Evolutionary conservation across 2,329 filamentous ascomycete species (phyloP), one percentile per base, ranked within the genome.

Genomic region (Neofusicoccum sp.): DNA sequence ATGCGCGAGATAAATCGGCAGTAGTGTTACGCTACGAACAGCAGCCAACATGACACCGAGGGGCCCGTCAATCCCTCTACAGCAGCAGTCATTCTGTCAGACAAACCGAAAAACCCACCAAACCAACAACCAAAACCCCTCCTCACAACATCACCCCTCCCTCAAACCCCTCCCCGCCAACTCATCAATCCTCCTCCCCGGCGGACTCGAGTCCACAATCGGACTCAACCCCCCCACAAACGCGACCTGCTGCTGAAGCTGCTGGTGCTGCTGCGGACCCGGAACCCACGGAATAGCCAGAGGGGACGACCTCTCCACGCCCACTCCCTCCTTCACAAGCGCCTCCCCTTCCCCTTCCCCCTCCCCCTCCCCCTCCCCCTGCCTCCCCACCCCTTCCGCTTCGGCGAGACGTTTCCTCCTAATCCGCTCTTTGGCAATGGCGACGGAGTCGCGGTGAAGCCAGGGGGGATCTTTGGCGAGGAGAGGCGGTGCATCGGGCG

Each of bases 171-270:
- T 43, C 7, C 28, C 36, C 6, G 57, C 45, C 26, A 40, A 11
- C 20, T 41, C 31, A 1, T 59, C 57, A 20, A 51, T 51, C 6
- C 28, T 49, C 45, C 36, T 20, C 6, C 33, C 26, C 1, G 58
- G 48, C 6, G 58, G 58, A 31, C 58, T 60, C 20, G 20, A 31
- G 40, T 61, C 59, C 3, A 14, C 16, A 16, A 61, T 61, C 5
- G 59, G 59, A 33, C 49, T 56, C 59, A 61, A 26, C 5, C 28
- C 59, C 4, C 59, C 59, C 36, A 61, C 34, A 34, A 57, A 56
- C n/a, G 41, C 40, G 7, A 61, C 16, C 33, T 61, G 59, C 43
- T 61, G 57, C 8, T 9, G 4, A 7, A n/a, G n/a, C n/a, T n/a
- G n/a, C n/a, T n/a, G n/a, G n/a, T n/a, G n/a, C n/a, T n/a, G n/a